Conservation (phyloP, 345 rosid genomes). For the Aquilaria malaccensis region DNA sequence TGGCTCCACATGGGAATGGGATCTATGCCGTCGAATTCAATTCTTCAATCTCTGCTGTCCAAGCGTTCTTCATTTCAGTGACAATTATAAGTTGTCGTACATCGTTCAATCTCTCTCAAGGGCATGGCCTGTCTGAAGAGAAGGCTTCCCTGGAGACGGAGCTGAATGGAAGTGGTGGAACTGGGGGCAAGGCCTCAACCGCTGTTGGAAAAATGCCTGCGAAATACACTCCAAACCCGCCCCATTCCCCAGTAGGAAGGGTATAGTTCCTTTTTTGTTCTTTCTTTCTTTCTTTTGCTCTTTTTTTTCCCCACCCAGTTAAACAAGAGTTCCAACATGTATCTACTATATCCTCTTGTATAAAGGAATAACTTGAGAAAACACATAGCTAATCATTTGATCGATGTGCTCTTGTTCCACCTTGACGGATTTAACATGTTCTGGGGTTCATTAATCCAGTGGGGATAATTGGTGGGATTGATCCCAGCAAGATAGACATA, state of each 20-base stretch:
- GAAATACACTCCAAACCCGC: constrained; percentile 60
- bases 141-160: constrained; percentile 18
- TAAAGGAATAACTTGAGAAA: too few species aligned
- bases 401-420: too few species aligned
- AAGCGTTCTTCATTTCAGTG: constrained; percentile 66
- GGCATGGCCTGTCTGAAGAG: constrained; percentile 6
- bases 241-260: constrained; percentile 79
- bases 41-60: constrained; percentile 47
- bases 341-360: too few species aligned
- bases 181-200: constrained; percentile 12
- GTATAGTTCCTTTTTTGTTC: constrained; percentile 26
- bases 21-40: constrained; percentile 59
- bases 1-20: constrained; percentile 45
- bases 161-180: constrained; percentile 12
- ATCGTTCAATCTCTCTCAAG: constrained; percentile 26
- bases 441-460: too few species aligned
- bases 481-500: too few species aligned
- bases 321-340: too few species aligned
- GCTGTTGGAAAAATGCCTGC: constrained; percentile 19
- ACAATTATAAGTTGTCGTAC: constrained; percentile 37
- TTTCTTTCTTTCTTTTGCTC: constrained; percentile 5
- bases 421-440: too few species aligned
- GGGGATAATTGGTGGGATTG: too few species aligned
- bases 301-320: constrained; percentile 40
- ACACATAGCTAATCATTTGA: too few species aligned